Evolutionary conservation across 2,329 filamentous ascomycete genomes (phyloP).

Genomic region (Phaeophleospora eucalypticola): DNA sequence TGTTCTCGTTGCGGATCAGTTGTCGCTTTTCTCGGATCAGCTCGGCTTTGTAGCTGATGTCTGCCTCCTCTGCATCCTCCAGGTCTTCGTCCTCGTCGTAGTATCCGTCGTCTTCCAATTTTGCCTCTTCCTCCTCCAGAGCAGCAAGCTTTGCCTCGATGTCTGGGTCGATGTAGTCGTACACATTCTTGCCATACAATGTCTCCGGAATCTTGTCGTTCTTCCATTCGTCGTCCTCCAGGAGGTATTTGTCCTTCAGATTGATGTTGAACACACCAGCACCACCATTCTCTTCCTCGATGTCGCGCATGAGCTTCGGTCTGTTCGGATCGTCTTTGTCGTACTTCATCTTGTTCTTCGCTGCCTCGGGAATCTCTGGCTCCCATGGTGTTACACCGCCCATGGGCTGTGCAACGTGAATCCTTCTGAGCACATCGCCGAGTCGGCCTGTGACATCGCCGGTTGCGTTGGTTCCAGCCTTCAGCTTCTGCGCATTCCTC

Average conservation of each 20-base stretch:
- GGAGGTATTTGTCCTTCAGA: conserved; percentile 78
- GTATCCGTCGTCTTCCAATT: conserved; percentile 83
- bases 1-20: conserved; percentile 87
- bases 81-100: conserved; percentile 78
- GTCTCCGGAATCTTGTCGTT: conserved; percentile 93
- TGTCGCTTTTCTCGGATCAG: conserved; percentile 92
- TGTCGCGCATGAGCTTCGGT: conserved; percentile 73
- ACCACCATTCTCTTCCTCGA: conserved; percentile 88
- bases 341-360: conserved; percentile 79
- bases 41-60: conserved; percentile 86
- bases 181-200: conserved; percentile 93
- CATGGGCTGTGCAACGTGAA: conserved; percentile 94
- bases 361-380: conserved; percentile 81
- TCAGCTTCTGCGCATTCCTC: conserved; percentile 91
- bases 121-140: conserved; percentile 92
- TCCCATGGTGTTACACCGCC: conserved; percentile 68
- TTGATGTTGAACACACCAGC: conserved; percentile 96
- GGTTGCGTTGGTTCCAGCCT: conserved; percentile 74
- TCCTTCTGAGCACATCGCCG: conserved; percentile 85
- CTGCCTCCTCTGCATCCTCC: conserved; percentile 83
- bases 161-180: conserved; percentile 94
- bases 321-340: conserved; percentile 85
- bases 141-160: conserved; percentile 90
- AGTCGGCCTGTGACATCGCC: conserved; percentile 75
- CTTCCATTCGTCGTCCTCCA: conserved; percentile 90